Conservation (phyloP, 2,329 filamentous ascomycete genomes). For the Aspergillus udagawae region DNA sequence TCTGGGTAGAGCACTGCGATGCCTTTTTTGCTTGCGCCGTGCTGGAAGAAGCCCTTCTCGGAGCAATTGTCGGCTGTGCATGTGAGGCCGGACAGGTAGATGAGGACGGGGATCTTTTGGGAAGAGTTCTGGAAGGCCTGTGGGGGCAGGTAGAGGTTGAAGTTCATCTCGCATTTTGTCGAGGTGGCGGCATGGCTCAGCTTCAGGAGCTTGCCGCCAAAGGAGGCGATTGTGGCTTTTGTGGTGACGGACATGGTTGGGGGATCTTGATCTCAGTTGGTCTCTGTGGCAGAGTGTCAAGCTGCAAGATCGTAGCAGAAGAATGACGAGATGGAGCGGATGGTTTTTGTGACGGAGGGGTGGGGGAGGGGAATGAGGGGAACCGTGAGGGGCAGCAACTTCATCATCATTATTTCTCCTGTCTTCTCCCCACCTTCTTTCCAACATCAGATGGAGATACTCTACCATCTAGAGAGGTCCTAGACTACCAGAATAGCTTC, state of each 20-base stretch:
- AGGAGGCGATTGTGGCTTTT: slow-evolving; percentile 82
- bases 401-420: slow-evolving; percentile 8
- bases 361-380: slow-evolving; percentile 27
- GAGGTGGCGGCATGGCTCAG: slow-evolving; percentile 76
- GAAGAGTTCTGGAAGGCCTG: slow-evolving; percentile 52
- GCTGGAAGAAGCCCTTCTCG: slow-evolving; percentile 85
- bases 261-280: not conserved
- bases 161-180: slow-evolving; percentile 82
- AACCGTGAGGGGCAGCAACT: slow-evolving; percentile 5
- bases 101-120: slow-evolving; percentile 73
- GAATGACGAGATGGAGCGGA: slow-evolving; percentile 5
- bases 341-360: slow-evolving; percentile 11
- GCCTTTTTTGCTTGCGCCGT: slow-evolving; percentile 70
- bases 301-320: not conserved
- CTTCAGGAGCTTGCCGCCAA: slow-evolving; percentile 93
- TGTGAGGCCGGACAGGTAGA: slow-evolving; percentile 91
- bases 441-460: not conserved
- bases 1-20: slow-evolving; percentile 95
- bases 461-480: not conserved
- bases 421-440: slow-evolving; percentile 1
- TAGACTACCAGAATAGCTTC: not conserved
- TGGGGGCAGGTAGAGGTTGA: slow-evolving; percentile 88
- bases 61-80: slow-evolving; percentile 82
- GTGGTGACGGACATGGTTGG: slow-evolving; percentile 75
- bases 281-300: not conserved